A percentile compares a stretch with the other conserved stretches of the same genome.
phyloP scores from a whole-genome alignment of 352 stramenopile genomes.

The Pelagophyceae sp. region DNA sequence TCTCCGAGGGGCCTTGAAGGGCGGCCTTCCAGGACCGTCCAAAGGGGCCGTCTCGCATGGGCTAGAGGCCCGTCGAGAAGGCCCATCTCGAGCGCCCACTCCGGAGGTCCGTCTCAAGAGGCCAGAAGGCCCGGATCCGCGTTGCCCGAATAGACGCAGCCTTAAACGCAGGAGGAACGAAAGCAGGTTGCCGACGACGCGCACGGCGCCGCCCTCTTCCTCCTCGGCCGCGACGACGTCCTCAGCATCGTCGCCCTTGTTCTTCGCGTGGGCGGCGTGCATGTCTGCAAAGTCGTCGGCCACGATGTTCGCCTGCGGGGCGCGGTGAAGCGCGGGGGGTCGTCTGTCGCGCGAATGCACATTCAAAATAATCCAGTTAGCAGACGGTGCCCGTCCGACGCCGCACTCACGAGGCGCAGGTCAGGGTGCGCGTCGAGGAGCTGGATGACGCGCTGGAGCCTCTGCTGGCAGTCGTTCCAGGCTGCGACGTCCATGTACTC shows the following conservation, averaged over 20 bases:
- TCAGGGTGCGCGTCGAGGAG: constrained; percentile 41
- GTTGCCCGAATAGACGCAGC: too few species aligned
- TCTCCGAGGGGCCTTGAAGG: too few species aligned
- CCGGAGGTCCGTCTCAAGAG: too few species aligned
- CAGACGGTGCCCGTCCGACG: too few species aligned
- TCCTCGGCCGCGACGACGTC: constrained; percentile 25
- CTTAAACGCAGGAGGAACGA: not conserved
- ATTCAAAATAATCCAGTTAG: too few species aligned
- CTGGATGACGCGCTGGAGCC: constrained; percentile 44
- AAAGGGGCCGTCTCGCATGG: too few species aligned
- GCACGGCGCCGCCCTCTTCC: constrained; percentile 37
- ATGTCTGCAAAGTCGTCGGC: not conserved
- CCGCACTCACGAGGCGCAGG: constrained; percentile 47
- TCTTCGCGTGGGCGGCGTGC: constrained; percentile 34
- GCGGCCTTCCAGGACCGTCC: too few species aligned
- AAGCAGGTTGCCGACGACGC: constrained; percentile 33
- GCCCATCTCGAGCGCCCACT: too few species aligned
- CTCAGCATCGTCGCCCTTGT: constrained; percentile 27
- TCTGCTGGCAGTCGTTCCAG: constrained; percentile 56
- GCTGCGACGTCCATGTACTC: constrained; percentile 65
- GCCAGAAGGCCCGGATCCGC: too few species aligned
- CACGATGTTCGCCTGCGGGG: not conserved
- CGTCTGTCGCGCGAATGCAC: too few species aligned
- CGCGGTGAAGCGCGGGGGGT: too few species aligned
- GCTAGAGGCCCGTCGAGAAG: too few species aligned